Conservation (phyloP, 805 yeast species). For the Komagataella populi region DNA sequence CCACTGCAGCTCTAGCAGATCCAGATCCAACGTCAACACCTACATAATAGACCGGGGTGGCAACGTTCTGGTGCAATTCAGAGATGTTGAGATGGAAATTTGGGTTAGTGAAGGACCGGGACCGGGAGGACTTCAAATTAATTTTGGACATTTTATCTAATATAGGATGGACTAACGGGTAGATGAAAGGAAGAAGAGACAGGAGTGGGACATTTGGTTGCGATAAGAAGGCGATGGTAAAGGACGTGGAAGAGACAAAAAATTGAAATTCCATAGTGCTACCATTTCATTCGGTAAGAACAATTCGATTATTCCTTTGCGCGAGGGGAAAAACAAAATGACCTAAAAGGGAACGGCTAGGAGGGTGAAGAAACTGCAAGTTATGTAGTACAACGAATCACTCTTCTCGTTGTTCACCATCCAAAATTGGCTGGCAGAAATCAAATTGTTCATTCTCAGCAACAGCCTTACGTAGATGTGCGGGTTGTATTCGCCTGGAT, state of each 20-base stretch:
- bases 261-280: background rate
- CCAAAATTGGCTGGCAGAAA: constrained; percentile 61
- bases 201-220: background rate
- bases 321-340: background rate
- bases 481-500: constrained; percentile 68
- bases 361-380: background rate
- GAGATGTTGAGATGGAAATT: constrained; percentile 19
- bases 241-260: background rate
- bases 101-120: constrained; percentile 14
- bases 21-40: constrained; percentile 76
- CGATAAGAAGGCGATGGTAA: background rate
- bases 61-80: constrained; percentile 11
- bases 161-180: background rate
- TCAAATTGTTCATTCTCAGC: constrained; percentile 84
- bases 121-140: background rate
- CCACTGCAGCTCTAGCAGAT: constrained; percentile 87
- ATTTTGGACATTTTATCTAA: background rate
- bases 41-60: constrained; percentile 17
- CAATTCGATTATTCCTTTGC: background rate
- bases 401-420: constrained; percentile 2
- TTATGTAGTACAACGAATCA: constrained; percentile 1
- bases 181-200: background rate
- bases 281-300: background rate
- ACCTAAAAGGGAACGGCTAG: background rate
- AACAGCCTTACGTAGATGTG: constrained; percentile 75